Conservation (phyloP, 2,329 filamentous ascomycete genomes). For the Raffaelea ambrosiae region DNA sequence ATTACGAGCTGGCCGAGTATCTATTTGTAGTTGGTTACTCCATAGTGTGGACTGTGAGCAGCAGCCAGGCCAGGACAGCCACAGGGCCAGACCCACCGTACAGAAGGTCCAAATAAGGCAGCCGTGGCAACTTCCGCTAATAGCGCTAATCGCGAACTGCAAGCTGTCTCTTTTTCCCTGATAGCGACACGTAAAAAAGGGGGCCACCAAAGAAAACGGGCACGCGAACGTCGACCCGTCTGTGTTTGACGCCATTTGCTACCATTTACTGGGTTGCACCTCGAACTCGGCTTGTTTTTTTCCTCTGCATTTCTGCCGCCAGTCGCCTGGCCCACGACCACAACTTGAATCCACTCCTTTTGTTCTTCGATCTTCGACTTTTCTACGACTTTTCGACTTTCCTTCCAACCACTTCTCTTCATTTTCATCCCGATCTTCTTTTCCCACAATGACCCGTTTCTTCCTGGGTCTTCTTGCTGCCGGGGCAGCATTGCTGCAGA, state of each 20-base stretch:
- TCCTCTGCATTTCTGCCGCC: too few relatives aligned
- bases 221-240: constrained; percentile 3
- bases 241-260: not conserved
- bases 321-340: too few relatives aligned
- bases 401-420: not conserved
- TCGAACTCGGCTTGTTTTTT: too few relatives aligned
- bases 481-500: constrained; percentile 47
- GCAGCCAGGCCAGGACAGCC: not conserved
- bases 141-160: constrained; percentile 12
- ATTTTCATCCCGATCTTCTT: constrained; percentile 1
- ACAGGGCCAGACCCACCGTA: not conserved
- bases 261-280: too few relatives aligned
- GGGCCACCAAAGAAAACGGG: constrained; percentile 2
- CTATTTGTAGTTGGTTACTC: too few relatives aligned
- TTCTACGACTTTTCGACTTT: not conserved
- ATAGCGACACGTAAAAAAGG: constrained; percentile 1
- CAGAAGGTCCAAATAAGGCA: not conserved
- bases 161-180: constrained; percentile 9
- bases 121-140: not conserved
- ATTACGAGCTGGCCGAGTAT: too few relatives aligned
- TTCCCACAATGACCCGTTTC: constrained; percentile 11
- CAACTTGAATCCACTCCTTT: not conserved
- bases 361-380: not conserved
- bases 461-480: constrained; percentile 28
- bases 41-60: too few relatives aligned